Percentiles rank a stretch among this genome's conserved stretches.
Conservation (phyloP, 495 filamentous ascomycete genomes). For the Tricharina praecox region DNA sequence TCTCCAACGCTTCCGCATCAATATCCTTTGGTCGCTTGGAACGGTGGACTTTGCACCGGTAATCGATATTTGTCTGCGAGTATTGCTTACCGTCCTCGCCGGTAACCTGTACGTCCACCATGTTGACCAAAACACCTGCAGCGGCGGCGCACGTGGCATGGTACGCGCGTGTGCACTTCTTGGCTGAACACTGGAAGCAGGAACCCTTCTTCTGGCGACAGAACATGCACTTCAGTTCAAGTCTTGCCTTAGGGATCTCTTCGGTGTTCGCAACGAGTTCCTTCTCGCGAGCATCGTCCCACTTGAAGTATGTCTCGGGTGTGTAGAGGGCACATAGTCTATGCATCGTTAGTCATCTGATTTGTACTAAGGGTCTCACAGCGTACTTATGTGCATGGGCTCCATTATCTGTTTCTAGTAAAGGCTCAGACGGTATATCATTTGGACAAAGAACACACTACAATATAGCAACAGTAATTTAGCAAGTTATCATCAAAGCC, state of each 20-base stretch:
- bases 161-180: constrained; percentile 85
- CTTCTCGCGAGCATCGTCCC: constrained; percentile 43
- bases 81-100: constrained; percentile 85
- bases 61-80: constrained; percentile 71
- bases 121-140: constrained; percentile 80
- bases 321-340: constrained; percentile 70
- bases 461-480: constrained; percentile 15
- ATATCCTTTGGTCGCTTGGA: constrained; percentile 61
- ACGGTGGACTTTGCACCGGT: constrained; percentile 84
- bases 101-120: constrained; percentile 67
- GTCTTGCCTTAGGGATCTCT: constrained; percentile 65
- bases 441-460: constrained; percentile 82
- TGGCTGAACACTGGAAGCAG: constrained; percentile 91
- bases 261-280: constrained; percentile 63
- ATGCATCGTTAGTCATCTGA: constrained; percentile 2
- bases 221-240: constrained; percentile 84
- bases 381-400: constrained; percentile 57
- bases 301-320: constrained; percentile 72
- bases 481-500: no score
- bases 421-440: constrained; percentile 64
- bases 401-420: constrained; percentile 77
- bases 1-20: constrained; percentile 48
- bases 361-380: neutral
- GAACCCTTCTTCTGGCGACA: constrained; percentile 85
- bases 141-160: constrained; percentile 87